Base-by-base conservation (phyloP, 108 stramenopile genomes). In the Cyclotella distinguenda region DNA sequence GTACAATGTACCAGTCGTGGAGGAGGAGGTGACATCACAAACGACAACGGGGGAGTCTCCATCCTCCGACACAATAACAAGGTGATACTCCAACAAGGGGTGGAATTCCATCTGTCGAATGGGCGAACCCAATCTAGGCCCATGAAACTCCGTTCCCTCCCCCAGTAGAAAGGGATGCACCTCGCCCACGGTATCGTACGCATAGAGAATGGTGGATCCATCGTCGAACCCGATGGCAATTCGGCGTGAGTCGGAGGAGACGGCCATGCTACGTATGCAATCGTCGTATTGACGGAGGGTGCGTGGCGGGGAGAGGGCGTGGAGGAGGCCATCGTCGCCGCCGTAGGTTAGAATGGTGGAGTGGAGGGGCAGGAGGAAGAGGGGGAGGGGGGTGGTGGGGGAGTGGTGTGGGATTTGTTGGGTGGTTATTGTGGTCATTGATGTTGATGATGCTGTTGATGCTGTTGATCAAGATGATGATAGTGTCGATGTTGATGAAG, bases 151-250 rank as follows among this genome's bases (percentile, higher is more conserved):
- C 31, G 35, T 36, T 48, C 40, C 27, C 4, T 49, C 63, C 13
- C 23, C 6, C 0, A 15, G 7, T 4, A 31, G 18, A 25, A 34
- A 35, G 11, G 31, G 25, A 15, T 36, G 39, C 32, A 13, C 9
- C 7, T 35, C 70, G 48, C 22, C 46, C 25, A 6, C 26, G 44
- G 4, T 13, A 25, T 23, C 53, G 30, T 36, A 2, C 6, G 18
- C n/a, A 25, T 42, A 88, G 16, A 93, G 64, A n/a, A 36, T 49
- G 13, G 81, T 79, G 16, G 65, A 67, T 11, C 91, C 91, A 45
- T 78, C 73, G 15, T 88, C 84, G 32, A 82, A 84, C 3, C 91
- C 91, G 1, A 93, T 69, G 4, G 82, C 88, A 9, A 93, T 40
- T 9, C 86, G 84, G 23, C 56, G 60, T 11, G 80, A 85, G 48